phyloP scores from a whole-genome alignment of 2,329 filamentous ascomycete genomes.

The Ophiostoma angusticollis region DNA sequence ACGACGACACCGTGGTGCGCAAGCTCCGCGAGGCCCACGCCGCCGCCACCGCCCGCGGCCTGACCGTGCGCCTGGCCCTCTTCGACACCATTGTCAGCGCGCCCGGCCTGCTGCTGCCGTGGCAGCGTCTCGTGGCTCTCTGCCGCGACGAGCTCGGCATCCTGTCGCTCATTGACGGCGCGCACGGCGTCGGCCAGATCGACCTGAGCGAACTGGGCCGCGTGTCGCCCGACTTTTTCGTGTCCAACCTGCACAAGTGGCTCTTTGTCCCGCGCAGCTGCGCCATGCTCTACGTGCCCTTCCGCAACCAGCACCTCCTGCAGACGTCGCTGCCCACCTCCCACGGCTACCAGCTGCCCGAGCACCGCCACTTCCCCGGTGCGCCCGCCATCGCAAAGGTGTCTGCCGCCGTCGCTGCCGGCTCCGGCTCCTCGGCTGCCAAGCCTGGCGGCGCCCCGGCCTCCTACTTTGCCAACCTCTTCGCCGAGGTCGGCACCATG shows the following conservation, averaged over 20 bases:
- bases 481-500: slow-evolving; percentile 53
- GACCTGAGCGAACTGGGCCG: slow-evolving; percentile 40
- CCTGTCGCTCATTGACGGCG: slow-evolving; percentile 55
- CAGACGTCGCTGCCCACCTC: slow-evolving; percentile 56
- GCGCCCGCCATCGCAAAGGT: no score
- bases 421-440: no score
- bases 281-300: slow-evolving; percentile 56
- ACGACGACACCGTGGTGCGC: slow-evolving; percentile 45
- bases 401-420: slow-evolving; percentile 4
- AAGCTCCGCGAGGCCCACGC: slow-evolving; percentile 40
- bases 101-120: slow-evolving; percentile 58
- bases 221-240: slow-evolving; percentile 58
- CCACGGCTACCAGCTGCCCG: slow-evolving; percentile 42
- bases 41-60: slow-evolving; percentile 34
- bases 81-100: slow-evolving; percentile 59
- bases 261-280: slow-evolving; percentile 57
- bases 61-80: slow-evolving; percentile 47
- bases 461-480: slow-evolving; percentile 45
- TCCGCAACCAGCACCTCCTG: slow-evolving; percentile 53
- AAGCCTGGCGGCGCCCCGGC: no score
- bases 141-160: slow-evolving; percentile 45
- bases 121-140: slow-evolving; percentile 44
- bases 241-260: slow-evolving; percentile 66
- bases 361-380: neutral
- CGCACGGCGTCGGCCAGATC: slow-evolving; percentile 60